Base-by-base conservation (phyloP, 1,139 yeast species). In the Kodamaea arcana region DNA sequence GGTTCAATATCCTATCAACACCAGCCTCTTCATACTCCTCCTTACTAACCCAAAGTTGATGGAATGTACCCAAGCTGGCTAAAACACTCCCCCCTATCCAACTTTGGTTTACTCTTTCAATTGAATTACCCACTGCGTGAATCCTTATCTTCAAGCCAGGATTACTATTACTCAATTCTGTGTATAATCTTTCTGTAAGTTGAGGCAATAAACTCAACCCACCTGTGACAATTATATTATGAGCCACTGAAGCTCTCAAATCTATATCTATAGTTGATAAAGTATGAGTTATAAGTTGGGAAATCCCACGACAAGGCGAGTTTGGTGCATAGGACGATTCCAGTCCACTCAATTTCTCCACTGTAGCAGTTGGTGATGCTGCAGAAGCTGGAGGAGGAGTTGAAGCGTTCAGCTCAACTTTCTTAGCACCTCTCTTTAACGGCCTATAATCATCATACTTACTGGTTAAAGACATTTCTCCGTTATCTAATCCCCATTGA, bases 71-170 rank as follows among this genome's bases (percentile, higher is more conserved):
- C 51, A 92, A 70, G 36, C 95, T 83, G 3, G 96, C 83, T 40
- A 92, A 68, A 27, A 92, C 94, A 46, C 94, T 82, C 6, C 97
- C 97, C 29, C 99, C 99, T 36, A 92, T 77, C 97, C 98, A 92
- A 6, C 94, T 73, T 44, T 94, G 88, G 54, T 78, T 85, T 45
- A 80, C 78, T 51, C 97, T 75, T 59, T 92, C 98, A 33, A 74
- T 72, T 2, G 84, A 62, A 54, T 85, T 86, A 25, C 98, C 97
- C 4, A 86, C 80, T 1, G 97, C 86, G 50, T 88, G 86, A 31
- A 92, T 74, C 52, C 97, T 72, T 34, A 92, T 81, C 58, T 92
- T 92, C 47, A 90, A 70, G n/a, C 97, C 96, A 1, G 97, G 97
- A 49, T 90, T 80, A 38, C 76, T 65, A 37, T 72, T 70, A 16